A percentile compares a stretch with the other conserved stretches of the same genome.
Conservation (phyloP, 768 basidiomycete species). For the Kwoniella dendrophila region DNA sequence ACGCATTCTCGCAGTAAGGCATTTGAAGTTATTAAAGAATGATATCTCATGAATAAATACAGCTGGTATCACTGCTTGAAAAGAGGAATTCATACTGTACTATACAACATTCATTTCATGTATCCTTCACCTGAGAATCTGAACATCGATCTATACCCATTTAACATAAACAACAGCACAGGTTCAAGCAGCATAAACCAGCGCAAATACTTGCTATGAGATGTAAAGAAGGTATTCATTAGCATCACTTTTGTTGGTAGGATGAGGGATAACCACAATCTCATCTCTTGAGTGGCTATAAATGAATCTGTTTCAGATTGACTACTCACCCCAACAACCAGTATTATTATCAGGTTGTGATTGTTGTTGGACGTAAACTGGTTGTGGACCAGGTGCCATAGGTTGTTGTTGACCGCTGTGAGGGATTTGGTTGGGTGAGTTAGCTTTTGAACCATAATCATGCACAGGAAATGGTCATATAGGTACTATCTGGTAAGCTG, state of each 20-base stretch:
- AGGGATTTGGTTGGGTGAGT: not conserved
- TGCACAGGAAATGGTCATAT: not conserved
- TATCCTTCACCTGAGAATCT: no score
- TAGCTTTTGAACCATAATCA: not conserved
- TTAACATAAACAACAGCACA: not conserved
- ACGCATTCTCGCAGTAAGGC: not conserved
- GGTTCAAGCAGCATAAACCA: constrained; percentile 6
- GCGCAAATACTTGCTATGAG: constrained; percentile 8
- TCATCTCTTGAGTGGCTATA: no score
- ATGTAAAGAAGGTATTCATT: not conserved
- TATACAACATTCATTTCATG: not conserved
- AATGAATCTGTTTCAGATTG: no score
- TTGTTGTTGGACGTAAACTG: constrained; percentile 18
- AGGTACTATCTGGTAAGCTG: not conserved
- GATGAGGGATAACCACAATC: no score
- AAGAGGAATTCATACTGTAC: not conserved
- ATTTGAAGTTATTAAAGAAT: not conserved
- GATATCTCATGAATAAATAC: not conserved
- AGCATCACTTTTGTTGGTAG: not conserved
- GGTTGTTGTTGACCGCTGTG: constrained; percentile 26
- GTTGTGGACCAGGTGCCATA: constrained; percentile 17
- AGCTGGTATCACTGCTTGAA: no score
- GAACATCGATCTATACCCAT: not conserved
- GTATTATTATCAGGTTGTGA: not conserved
- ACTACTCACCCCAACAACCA: constrained; percentile 19